Conservation (phyloP, 164 flowering plant genomes). For the Paratinospora sagittata region DNA sequence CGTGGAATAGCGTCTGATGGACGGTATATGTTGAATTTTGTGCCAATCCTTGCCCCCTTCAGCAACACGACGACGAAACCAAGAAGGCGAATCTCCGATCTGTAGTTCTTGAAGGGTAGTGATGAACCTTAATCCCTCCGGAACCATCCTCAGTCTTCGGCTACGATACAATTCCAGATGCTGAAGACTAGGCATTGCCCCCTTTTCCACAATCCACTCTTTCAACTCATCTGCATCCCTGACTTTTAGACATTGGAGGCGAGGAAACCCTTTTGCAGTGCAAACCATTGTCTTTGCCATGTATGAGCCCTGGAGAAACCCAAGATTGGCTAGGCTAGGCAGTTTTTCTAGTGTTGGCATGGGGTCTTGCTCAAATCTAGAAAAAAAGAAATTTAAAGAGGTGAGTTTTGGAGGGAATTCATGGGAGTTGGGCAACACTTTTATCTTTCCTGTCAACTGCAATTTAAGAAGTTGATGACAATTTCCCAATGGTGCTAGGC, state of each 20-base stretch:
- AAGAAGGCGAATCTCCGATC: conserved; percentile 9
- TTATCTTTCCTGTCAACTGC: no score
- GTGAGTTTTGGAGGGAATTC: no score
- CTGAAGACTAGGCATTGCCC: conserved; percentile 23
- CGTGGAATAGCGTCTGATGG: no score
- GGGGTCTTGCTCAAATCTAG: no score
- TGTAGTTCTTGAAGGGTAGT: conserved; percentile 13
- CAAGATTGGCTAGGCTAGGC: no score
- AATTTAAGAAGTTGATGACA: no score
- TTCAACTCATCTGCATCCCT: neutral
- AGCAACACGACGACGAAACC: conserved; percentile 5
- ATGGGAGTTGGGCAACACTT: no score
- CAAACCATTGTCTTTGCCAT: conserved; percentile 18
- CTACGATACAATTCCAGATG: neutral
- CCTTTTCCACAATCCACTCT: conserved; percentile 24
- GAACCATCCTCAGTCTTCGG: conserved; percentile 10
- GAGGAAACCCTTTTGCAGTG: conserved; percentile 23
- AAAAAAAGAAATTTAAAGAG: no score
- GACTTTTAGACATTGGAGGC: conserved; percentile 10
- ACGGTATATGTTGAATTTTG: conserved; percentile 10
- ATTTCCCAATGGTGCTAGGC: no score
- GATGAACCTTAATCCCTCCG: conserved; percentile 22
- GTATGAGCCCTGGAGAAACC: no score
- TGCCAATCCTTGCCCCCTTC: conserved; percentile 10
- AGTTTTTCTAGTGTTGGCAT: no score